Evolutionary conservation across 2,329 filamentous ascomycete species (phyloP), one percentile per base, ranked within the genome.

Genomic region (Paradendryphiella salina): DNA sequence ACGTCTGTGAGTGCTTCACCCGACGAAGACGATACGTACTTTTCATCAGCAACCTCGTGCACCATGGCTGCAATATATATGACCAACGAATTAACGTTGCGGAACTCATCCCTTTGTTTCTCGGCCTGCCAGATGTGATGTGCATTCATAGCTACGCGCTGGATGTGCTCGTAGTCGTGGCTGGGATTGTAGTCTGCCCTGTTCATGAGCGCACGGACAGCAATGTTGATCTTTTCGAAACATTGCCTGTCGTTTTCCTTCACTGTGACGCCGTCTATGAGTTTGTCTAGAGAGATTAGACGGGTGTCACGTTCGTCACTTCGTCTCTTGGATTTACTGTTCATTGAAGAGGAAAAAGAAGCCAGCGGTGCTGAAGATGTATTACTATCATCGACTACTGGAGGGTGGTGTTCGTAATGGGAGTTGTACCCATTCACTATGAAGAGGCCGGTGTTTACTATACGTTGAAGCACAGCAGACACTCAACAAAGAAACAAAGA

Each of bases 21-120:
- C 35, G 38, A 5, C 21, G 38, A 28, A 2, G 46, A 50, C 44
- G 61, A 39, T 50, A 72, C 56, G 71, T 94, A 94, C 75, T 94
- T 94, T 68, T 80, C 83, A 73, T 95, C 90, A 52, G 88, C 89
- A 13, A 95, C 84, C n/a, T n/a, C n/a, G n/a, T n/a, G n/a, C n/a
- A n/a, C n/a, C n/a, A n/a, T n/a, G n/a, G n/a, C n/a, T n/a, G n/a
- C n/a, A n/a, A n/a, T n/a, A n/a, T n/a, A n/a, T n/a, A n/a, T n/a
- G n/a, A n/a, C n/a, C n/a, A n/a, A n/a, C n/a, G n/a, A n/a, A n/a
- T n/a, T n/a, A n/a, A n/a, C n/a, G n/a, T n/a, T n/a, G n/a, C n/a
- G n/a, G n/a, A n/a, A n/a, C n/a, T n/a, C n/a, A n/a, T n/a, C n/a
- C n/a, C n/a, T n/a, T n/a, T n/a, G n/a, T n/a, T n/a, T n/a, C n/a